Evolutionary conservation across 2,329 filamentous ascomycete species (phyloP).

Genomic region (Pseudocercospora fijiensis): DNA sequence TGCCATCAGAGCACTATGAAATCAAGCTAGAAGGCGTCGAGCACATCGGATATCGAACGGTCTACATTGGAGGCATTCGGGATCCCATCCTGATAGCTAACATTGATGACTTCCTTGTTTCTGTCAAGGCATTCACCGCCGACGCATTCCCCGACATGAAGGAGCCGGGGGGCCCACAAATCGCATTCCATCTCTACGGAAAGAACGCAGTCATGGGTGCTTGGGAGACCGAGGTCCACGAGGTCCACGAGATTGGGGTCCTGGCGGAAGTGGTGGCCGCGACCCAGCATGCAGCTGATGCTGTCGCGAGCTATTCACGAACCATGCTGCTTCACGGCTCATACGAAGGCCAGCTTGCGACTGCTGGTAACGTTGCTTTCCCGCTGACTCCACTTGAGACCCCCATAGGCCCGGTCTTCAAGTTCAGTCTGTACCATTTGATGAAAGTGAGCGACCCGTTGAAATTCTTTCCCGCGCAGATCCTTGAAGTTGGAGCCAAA

Average conservation of each 20-base stretch:
- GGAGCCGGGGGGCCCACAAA: background rate
- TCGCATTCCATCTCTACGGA: conserved; percentile 10
- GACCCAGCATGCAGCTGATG: conserved; percentile 2
- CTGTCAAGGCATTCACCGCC: conserved; percentile 20
- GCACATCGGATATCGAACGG: conserved; percentile 19
- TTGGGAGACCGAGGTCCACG: background rate
- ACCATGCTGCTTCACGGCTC: background rate
- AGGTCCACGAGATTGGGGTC: conserved; percentile 9
- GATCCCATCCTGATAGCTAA: conserved; percentile 26
- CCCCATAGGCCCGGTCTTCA: background rate
- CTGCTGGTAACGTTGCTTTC: background rate
- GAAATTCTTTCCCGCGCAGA: background rate
- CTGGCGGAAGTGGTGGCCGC: conserved; percentile 4
- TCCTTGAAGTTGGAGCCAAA: background rate
- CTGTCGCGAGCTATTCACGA: conserved; percentile 7
- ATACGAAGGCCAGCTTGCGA: background rate
- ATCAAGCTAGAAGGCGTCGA: conserved; percentile 27
- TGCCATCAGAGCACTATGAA: conserved; percentile 6
- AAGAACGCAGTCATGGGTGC: conserved; percentile 10
- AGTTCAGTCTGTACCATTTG: background rate
- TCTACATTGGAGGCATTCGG: conserved; percentile 24
- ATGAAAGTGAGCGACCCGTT: background rate
- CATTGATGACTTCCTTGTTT: conserved; percentile 25
- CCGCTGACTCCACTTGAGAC: background rate
- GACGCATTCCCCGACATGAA: conserved; percentile 8